Conservation (phyloP, 441 rosid species). For the Populus hybrid region DNA sequence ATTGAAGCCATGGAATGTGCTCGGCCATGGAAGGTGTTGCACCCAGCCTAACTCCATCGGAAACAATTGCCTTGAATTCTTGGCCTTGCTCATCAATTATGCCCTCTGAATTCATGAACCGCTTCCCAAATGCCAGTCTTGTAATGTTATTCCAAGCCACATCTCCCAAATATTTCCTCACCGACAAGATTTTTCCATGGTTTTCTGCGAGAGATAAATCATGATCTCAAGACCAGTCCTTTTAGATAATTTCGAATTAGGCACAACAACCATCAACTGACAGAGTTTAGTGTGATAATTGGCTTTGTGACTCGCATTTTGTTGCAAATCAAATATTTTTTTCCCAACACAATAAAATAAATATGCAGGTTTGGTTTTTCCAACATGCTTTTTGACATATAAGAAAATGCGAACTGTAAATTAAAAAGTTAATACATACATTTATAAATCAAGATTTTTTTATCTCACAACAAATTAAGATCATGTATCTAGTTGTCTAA, state of each 20-base stretch:
- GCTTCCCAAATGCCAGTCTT: conserved; percentile 72
- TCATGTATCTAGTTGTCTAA: no score
- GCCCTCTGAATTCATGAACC: conserved; percentile 56
- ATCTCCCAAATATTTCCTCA: conserved; percentile 55
- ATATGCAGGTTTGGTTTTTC: no score
- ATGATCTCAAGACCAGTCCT: background rate
- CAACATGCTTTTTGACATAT: no score
- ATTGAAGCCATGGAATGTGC: conserved; percentile 62
- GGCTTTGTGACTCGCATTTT: background rate
- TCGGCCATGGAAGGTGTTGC: conserved; percentile 2
- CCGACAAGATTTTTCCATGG: conserved; percentile 35
- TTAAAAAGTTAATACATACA: no score
- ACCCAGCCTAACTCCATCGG: conserved; percentile 61
- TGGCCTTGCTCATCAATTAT: conserved; percentile 64
- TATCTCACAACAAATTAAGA: no score
- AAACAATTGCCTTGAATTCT: conserved; percentile 63
- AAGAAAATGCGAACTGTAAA: no score
- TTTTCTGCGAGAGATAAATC: conserved; percentile 29
- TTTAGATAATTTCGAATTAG: background rate
- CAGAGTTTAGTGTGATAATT: background rate
- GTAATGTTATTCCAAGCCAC: conserved; percentile 84
- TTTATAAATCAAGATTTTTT: no score
- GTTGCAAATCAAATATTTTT: no score
- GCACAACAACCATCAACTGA: background rate
- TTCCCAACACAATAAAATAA: no score